These are phyloP conservation scores for Globisporangium lucens DNA, from an alignment of 352 stramenopile species.

Conservation along the genomic window DNA sequence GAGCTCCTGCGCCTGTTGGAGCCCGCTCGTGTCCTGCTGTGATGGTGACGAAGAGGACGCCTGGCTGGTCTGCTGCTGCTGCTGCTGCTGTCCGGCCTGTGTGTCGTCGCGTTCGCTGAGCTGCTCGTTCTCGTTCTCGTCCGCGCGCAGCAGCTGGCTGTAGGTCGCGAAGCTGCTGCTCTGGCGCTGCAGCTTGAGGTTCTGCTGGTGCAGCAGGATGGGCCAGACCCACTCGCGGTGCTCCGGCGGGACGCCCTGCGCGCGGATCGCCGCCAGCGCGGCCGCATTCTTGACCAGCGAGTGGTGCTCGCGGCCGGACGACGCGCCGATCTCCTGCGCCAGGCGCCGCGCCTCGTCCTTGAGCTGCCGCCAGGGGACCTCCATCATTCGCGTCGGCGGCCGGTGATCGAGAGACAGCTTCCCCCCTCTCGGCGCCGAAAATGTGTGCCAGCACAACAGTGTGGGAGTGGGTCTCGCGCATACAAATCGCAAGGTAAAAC, in stretches of 20 bases:
- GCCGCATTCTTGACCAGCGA: conserved; percentile 41
- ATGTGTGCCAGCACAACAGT: neutral
- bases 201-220: conserved; percentile 66
- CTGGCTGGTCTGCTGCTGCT: conserved; percentile 36
- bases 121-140: conserved; percentile 21
- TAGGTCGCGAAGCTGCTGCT: conserved; percentile 44
- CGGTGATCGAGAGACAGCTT: conserved; percentile 10
- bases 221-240: conserved; percentile 82
- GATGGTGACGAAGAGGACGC: neutral
- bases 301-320: conserved; percentile 61
- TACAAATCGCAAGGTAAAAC: neutral
- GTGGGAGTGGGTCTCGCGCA: neutral
- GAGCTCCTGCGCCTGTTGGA: conserved; percentile 71
- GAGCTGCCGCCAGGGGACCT: conserved; percentile 59
- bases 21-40: conserved; percentile 27
- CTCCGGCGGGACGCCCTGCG: conserved; percentile 53
- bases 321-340: conserved; percentile 49
- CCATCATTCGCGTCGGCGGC: conserved; percentile 29
- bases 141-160: conserved; percentile 42
- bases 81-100: conserved; percentile 6
- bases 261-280: conserved; percentile 51
- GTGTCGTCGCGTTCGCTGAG: conserved; percentile 23
- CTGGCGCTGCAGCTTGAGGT: conserved; percentile 56
- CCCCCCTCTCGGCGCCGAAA: neutral
- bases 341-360: conserved; percentile 55